Evolutionary conservation across 169 alveolate species (phyloP), one percentile per base, ranked within the genome.

Genomic region (Plasmodium sp.): DNA sequence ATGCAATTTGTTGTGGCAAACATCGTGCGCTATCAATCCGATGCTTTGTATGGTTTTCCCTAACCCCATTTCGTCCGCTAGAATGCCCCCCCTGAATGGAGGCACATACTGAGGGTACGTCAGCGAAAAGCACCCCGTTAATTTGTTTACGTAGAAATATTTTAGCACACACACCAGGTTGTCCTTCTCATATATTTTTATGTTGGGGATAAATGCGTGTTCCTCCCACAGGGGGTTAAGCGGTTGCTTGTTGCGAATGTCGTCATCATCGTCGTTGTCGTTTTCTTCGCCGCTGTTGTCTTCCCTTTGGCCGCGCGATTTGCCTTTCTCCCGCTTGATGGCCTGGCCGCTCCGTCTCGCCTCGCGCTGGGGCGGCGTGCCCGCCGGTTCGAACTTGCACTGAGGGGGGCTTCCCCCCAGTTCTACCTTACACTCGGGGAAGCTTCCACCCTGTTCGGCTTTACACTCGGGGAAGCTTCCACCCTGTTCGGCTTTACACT

Each of bases 51-150:
- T 98, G 7, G 99, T 99, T 94, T 99, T 99, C 18, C 99, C 99
- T 58, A 99, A 97, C n/a, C 99, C 99, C 99, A 99, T 99, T 95
- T 99, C 99, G 93, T 99, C 99, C 10, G 99, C 99, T 36, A 86
- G 45, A 34, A 86, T 86, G 7, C 93, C 93, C 10, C 93, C 93
- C 81, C 93, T 45, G 34, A 86, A 86, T 34, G 79, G 86, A n/a
- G 93, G 93, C 14, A 86, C 86, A 54, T 75, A 86, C 34, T 86
- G 93, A 2, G 93, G 93, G 43, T 75, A 86, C 33, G 93, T 86
- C 39, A 86, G 71, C 34, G 93, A 86, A 54, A 86, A 86, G 67
- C 77, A 77, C 41, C 93, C 93, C 27, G 93, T 86, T 54, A 75
- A 36, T 86, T 86, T 86, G 62, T 86, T 86, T 18, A 86, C 81